These are phyloP conservation scores for Diaporthe sp. DNA, from an alignment of 2,329 filamentous ascomycete species.

Conservation along the genomic window DNA sequence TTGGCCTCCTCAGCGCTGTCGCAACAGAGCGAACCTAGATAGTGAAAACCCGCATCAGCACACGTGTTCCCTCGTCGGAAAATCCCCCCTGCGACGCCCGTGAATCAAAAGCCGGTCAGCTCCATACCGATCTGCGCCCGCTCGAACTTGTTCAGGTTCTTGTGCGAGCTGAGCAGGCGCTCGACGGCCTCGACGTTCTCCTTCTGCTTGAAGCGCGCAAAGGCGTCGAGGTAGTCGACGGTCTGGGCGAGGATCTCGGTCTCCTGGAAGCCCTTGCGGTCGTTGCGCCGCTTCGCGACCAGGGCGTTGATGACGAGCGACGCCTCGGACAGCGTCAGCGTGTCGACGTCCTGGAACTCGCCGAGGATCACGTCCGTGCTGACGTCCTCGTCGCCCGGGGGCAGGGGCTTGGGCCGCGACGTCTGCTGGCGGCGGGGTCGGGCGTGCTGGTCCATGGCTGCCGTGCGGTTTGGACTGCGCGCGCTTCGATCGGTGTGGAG, in stretches of 20 bases:
- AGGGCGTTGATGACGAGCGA: constrained; percentile 93
- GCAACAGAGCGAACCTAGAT: constrained; percentile 87
- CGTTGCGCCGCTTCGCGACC: constrained; percentile 82
- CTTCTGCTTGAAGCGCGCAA: constrained; percentile 95
- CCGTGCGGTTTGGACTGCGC: background rate
- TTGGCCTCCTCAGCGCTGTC: constrained; percentile 96
- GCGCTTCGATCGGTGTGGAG: constrained; percentile 19
- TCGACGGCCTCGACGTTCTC: constrained; percentile 97
- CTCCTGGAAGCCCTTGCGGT: constrained; percentile 86
- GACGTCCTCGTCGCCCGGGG: constrained; percentile 89
- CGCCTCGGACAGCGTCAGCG: constrained; percentile 92
- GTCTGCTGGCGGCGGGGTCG: constrained; percentile 58
- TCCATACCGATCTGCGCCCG: constrained; percentile 86
- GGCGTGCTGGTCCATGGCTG: constrained; percentile 48
- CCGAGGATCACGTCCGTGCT: constrained; percentile 85
- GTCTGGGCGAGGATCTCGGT: constrained; percentile 90
- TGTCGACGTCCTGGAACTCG: constrained; percentile 93
- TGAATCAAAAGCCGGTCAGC: constrained; percentile 19
- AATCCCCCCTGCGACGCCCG: background rate
- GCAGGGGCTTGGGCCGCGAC: constrained; percentile 77
- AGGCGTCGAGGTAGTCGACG: constrained; percentile 92
- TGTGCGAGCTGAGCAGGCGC: constrained; percentile 83
- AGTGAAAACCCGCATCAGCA: constrained; percentile 31
- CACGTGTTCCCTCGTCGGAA: background rate
- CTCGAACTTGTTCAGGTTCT: constrained; percentile 91